Percentiles rank a stretch among this genome's conserved stretches.
Evolutionary conservation across 345 rosid species (phyloP).

Genomic region (Crucihimalaya himalaica): DNA sequence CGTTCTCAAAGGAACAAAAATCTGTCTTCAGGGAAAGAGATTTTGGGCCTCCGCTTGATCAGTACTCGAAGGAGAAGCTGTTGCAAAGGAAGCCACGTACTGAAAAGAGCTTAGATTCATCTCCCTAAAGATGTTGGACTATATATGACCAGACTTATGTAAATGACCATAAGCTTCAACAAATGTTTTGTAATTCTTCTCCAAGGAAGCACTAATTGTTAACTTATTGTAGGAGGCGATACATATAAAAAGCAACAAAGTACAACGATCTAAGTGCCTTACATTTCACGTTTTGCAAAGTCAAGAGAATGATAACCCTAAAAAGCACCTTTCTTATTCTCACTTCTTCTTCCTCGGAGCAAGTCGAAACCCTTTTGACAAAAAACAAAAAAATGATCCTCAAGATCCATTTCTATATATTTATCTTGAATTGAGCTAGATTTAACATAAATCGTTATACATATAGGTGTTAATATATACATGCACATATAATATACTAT

Average conservation of each 20-base stretch:
- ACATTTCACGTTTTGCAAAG: slow-evolving; percentile 4
- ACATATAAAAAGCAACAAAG: neutral
- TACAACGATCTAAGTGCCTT: slow-evolving; percentile 20
- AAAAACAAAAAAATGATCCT: neutral
- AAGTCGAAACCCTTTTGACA: neutral
- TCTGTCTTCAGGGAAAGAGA: slow-evolving; percentile 61
- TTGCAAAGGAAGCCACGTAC: slow-evolving; percentile 45
- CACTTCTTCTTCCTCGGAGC: neutral
- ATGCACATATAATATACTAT: slow-evolving; percentile 16
- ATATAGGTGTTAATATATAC: neutral
- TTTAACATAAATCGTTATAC: neutral
- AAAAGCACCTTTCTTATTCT: neutral
- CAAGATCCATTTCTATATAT: slow-evolving; percentile 25
- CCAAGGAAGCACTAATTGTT: slow-evolving; percentile 8
- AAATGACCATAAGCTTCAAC: slow-evolving; percentile 14
- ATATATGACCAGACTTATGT: neutral
- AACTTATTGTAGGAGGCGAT: neutral
- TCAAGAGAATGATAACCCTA: slow-evolving; percentile 13
- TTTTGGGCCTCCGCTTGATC: slow-evolving; percentile 87
- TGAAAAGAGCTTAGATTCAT: slow-evolving; percentile 43
- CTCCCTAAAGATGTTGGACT: neutral
- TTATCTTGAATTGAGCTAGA: neutral
- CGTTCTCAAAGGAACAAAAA: neutral
- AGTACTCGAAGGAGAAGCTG: slow-evolving; percentile 80
- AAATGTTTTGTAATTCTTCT: neutral